Evolutionary conservation across 345 rosid genomes (phyloP).

Genomic region (Camelina hispida): DNA sequence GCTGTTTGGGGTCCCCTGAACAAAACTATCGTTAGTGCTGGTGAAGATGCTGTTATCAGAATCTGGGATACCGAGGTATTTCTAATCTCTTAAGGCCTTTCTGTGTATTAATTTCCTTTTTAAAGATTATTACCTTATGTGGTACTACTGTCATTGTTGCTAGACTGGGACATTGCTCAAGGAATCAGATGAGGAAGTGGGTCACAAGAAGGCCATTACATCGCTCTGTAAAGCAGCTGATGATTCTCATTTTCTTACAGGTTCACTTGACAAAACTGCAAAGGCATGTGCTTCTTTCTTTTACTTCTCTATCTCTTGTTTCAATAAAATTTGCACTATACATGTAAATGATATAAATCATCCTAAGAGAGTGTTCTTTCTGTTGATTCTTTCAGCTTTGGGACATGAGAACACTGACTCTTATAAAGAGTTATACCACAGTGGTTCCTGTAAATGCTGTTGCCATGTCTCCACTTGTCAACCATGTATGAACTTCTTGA

Average conservation of each 20-base stretch:
- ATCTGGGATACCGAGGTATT: constrained; percentile 95
- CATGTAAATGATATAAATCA: neutral
- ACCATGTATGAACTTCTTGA: constrained; percentile 65
- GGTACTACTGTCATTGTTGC: constrained; percentile 1
- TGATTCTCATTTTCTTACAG: constrained; percentile 85
- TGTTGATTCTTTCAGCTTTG: constrained; percentile 63
- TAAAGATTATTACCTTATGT: neutral
- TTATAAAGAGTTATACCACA: constrained; percentile 82
- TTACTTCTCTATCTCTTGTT: constrained; percentile 1
- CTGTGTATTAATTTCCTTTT: constrained; percentile 5
- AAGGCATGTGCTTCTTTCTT: constrained; percentile 60
- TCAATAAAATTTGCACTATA: neutral
- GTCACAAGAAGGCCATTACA: constrained; percentile 85
- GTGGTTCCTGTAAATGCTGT: constrained; percentile 99
- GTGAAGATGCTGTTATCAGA: constrained; percentile 86
- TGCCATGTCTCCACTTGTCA: constrained; percentile 90
- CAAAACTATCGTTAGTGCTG: constrained; percentile 77
- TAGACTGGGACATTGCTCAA: constrained; percentile 89
- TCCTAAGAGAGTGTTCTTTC: constrained; percentile 23
- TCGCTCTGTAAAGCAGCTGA: constrained; percentile 83
- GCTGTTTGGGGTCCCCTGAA: constrained; percentile 98
- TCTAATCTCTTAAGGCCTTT: neutral
- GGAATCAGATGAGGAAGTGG: constrained; percentile 70
- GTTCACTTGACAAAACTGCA: constrained; percentile 94
- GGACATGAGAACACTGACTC: constrained; percentile 86